Evolutionary conservation across 495 filamentous ascomycete genomes (phyloP).

Genomic region (Pyrenula aspistea): DNA sequence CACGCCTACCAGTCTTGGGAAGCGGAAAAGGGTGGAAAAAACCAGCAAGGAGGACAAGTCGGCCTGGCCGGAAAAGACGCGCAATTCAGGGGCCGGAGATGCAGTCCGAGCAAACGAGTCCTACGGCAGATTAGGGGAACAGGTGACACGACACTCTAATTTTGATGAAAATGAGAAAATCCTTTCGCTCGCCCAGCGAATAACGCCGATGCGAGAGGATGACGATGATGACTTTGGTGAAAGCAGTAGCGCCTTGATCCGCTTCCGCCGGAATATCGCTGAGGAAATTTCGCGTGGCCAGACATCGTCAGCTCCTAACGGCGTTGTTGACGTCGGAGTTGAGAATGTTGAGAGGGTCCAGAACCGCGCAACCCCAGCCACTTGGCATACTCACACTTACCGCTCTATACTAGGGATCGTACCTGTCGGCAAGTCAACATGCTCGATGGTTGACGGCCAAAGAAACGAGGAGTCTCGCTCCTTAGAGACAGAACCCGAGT

Average conservation of each 20-base stretch:
- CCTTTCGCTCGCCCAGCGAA: not conserved
- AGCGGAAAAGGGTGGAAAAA: conserved; percentile 2
- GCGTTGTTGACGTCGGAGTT: conserved; percentile 6
- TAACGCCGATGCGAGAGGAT: conserved; percentile 10
- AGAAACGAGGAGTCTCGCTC: conserved; percentile 11
- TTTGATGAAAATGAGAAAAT: not conserved
- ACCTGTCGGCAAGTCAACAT: conserved; percentile 34
- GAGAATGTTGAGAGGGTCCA: conserved; percentile 10
- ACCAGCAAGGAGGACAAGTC: conserved; percentile 19
- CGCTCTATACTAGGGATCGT: conserved; percentile 82
- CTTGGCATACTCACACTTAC: conserved; percentile 85
- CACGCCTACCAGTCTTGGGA: not conserved
- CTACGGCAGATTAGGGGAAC: conserved; percentile 30
- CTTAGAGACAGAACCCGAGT: conserved; percentile 11
- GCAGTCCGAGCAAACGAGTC: conserved; percentile 44
- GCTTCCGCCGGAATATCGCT: conserved; percentile 9
- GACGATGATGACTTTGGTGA: conserved; percentile 12
- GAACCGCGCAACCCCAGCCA: conserved; percentile 17
- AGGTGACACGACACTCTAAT: not conserved
- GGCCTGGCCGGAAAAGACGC: conserved; percentile 24
- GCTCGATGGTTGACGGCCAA: conserved; percentile 12
- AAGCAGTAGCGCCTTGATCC: conserved; percentile 17
- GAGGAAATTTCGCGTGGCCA: conserved; percentile 11
- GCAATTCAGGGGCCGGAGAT: conserved; percentile 46
- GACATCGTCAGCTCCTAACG: conserved; percentile 3